These are phyloP conservation scores for Fragaria ananassa DNA, from an alignment of 306 rosid species.

Conservation along the genomic window DNA sequence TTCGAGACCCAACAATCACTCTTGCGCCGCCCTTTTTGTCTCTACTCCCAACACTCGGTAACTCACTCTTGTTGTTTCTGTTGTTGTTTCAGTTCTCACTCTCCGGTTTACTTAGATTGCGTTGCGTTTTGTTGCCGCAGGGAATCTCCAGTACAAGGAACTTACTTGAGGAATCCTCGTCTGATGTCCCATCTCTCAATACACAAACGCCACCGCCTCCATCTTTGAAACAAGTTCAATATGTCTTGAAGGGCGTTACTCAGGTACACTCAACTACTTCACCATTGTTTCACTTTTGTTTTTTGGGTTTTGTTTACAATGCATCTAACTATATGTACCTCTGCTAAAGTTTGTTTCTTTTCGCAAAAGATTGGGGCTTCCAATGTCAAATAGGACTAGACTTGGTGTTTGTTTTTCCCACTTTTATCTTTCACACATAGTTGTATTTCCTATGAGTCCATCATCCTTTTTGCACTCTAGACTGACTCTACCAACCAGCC, in stretches of 20 bases:
- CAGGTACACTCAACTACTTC: constrained; percentile 46
- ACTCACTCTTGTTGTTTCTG: neutral
- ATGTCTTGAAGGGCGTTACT: constrained; percentile 63
- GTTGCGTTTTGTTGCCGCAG: constrained; percentile 30
- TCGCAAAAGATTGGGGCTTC: neutral
- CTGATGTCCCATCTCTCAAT: constrained; percentile 45
- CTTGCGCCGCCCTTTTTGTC: neutral
- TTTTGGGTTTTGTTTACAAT: neutral
- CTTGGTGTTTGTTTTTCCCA: neutral
- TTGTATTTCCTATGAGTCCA: neutral
- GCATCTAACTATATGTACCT: neutral
- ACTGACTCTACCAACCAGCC: neutral
- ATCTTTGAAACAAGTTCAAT: constrained; percentile 57
- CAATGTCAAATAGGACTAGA: neutral
- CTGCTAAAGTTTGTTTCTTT: neutral
- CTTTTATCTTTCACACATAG: no score
- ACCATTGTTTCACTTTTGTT: neutral
- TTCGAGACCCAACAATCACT: neutral
- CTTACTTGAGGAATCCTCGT: constrained; percentile 31
- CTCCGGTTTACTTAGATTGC: neutral
- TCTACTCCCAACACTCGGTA: constrained; percentile 52
- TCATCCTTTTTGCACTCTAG: neutral
- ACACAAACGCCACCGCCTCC: constrained; percentile 36
- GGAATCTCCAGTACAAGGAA: constrained; percentile 67
- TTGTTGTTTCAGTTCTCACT: neutral